These are phyloP conservation scores for Tephrocybe sp. DNA, from an alignment of 768 basidiomycete genomes.

Conservation along the genomic window DNA sequence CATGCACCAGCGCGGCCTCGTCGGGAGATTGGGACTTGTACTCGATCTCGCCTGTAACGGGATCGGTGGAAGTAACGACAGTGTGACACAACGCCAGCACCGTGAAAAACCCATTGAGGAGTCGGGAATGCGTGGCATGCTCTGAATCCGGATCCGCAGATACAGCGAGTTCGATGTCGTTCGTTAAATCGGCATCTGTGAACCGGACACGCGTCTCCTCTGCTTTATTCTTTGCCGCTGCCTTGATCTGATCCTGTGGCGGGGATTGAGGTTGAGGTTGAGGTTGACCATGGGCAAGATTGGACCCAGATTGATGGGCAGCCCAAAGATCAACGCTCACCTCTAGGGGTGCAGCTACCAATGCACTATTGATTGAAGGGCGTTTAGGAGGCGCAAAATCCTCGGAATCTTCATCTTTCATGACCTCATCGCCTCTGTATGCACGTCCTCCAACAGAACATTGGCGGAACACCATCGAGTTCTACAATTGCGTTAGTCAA, in stretches of 20 bases:
- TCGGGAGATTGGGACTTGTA: constrained; percentile 98
- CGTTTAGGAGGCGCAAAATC: constrained; percentile 13
- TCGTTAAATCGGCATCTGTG: constrained; percentile 46
- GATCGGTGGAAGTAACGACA: constrained; percentile 73
- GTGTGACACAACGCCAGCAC: constrained; percentile 93
- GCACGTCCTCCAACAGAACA: constrained; percentile 83
- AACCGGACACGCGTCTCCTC: constrained; percentile 41
- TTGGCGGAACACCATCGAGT: constrained; percentile 89
- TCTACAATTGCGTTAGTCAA: constrained; percentile 37
- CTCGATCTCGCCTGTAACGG: constrained; percentile 65
- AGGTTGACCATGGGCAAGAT: constrained; percentile 9
- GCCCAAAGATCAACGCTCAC: constrained; percentile 23
- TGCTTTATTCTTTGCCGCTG: neutral
- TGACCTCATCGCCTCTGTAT: constrained; percentile 66
- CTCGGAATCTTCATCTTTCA: constrained; percentile 23
- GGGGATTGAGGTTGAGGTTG: neutral
- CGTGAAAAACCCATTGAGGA: constrained; percentile 85
- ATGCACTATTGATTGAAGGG: constrained; percentile 8
- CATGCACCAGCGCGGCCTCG: constrained; percentile 96
- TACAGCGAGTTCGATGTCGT: constrained; percentile 62
- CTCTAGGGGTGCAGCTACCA: constrained; percentile 14
- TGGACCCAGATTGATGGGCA: constrained; percentile 18
- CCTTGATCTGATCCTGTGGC: constrained; percentile 6
- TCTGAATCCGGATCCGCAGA: constrained; percentile 43
- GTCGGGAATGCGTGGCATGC: constrained; percentile 55